A percentile compares a stretch with the other conserved stretches of the same genome.
phyloP scores from a whole-genome alignment of 2,329 filamentous ascomycete species.

The Cladobotryum mycophilum region DNA sequence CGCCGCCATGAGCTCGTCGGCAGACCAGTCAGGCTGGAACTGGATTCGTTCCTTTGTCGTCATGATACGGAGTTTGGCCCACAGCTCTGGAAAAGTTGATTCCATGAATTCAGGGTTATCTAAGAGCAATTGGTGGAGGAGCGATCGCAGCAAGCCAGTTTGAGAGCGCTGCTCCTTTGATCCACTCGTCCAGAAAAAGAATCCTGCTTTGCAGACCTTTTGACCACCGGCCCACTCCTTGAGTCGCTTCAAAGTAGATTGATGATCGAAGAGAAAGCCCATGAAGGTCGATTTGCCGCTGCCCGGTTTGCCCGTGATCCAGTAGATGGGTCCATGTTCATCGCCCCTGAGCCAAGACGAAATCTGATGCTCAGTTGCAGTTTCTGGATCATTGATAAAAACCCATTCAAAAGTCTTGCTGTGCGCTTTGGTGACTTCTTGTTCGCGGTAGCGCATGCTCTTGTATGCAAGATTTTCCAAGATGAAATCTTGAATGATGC shows the following conservation, averaged over 20 bases:
- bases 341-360: constrained; percentile 21
- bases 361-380: constrained; percentile 16
- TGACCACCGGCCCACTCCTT: constrained; percentile 20
- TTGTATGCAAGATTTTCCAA: constrained; percentile 26
- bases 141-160: constrained; percentile 29
- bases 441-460: constrained; percentile 26
- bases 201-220: constrained; percentile 29
- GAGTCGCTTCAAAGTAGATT: constrained; percentile 11
- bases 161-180: constrained; percentile 32
- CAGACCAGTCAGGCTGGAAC: constrained; percentile 24
- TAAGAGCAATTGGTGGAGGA: constrained; percentile 30
- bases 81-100: constrained; percentile 22
- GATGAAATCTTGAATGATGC: constrained; percentile 25
- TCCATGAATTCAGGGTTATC: constrained; percentile 19
- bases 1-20: constrained; percentile 21
- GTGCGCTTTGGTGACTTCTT: constrained; percentile 25
- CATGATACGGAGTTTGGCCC: constrained; percentile 22
- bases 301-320: constrained; percentile 38
- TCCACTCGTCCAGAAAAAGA: constrained; percentile 41
- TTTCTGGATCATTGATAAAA: constrained; percentile 16
- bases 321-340: constrained; percentile 23
- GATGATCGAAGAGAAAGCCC: constrained; percentile 28
- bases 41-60: constrained; percentile 26
- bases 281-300: constrained; percentile 43
- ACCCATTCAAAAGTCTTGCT: constrained; percentile 32